These are phyloP conservation scores for Hevea brasiliensis DNA, from an alignment of 345 rosid genomes.

Conservation along the genomic window DNA sequence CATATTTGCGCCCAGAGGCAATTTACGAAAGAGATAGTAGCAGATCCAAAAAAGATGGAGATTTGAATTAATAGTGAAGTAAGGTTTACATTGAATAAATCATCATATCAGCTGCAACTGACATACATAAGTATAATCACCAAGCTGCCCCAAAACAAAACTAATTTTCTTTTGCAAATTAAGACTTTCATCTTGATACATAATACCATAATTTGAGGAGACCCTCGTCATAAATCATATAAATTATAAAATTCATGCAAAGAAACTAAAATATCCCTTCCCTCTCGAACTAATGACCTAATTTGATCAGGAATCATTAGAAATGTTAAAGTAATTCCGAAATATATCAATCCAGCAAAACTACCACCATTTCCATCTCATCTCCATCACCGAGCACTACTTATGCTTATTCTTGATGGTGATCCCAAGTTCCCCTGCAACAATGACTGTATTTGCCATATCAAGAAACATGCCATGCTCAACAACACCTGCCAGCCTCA, in stretches of 20 bases:
- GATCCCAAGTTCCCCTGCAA: conserved; percentile 79
- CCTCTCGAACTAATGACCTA: background rate
- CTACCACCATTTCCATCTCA: background rate
- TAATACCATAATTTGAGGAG: background rate
- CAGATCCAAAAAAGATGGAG: background rate
- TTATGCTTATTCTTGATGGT: conserved; percentile 51
- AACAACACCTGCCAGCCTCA: conserved; percentile 77
- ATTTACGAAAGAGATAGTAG: background rate
- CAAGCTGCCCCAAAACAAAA: background rate
- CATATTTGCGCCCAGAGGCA: background rate
- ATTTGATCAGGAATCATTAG: background rate
- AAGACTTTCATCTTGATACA: background rate
- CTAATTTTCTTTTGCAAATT: background rate
- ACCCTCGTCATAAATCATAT: background rate
- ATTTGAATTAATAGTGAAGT: background rate
- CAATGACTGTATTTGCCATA: conserved; percentile 86
- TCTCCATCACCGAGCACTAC: background rate
- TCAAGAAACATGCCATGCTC: conserved; percentile 95
- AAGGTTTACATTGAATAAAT: background rate
- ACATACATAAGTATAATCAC: background rate
- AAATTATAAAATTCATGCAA: background rate
- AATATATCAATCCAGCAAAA: background rate
- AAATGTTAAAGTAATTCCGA: conserved; percentile 1
- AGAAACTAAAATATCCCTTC: background rate
- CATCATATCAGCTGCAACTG: background rate